Evolutionary conservation across 805 yeast genomes (phyloP).

Genomic region (Suhomyces sp.): DNA sequence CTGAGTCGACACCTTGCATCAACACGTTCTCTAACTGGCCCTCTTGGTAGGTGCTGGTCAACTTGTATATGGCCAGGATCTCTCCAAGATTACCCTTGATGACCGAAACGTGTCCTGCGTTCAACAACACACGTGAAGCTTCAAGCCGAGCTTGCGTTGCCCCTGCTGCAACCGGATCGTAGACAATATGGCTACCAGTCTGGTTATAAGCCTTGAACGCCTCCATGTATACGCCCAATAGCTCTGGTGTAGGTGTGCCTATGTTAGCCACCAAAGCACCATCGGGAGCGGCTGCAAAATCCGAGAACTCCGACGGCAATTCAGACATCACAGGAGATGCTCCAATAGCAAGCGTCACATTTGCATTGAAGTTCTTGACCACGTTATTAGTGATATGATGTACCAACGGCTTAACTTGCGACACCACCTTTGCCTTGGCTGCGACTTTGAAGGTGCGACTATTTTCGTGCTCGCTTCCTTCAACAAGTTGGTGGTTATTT

Average conservation of each 20-base stretch:
- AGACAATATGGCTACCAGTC: constrained; percentile 58
- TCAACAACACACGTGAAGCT: constrained; percentile 48
- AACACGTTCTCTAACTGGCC: neutral
- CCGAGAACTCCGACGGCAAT: constrained; percentile 60
- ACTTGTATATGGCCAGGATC: constrained; percentile 55
- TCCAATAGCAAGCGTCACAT: constrained; percentile 77
- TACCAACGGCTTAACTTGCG: constrained; percentile 51
- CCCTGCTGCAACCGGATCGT: constrained; percentile 94
- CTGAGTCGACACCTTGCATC: constrained; percentile 76
- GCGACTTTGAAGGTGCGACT: constrained; percentile 20
- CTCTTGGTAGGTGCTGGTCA: constrained; percentile 20
- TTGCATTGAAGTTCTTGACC: constrained; percentile 86
- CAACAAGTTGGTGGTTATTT: no score
- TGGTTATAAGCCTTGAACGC: constrained; percentile 62
- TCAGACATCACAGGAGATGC: constrained; percentile 91
- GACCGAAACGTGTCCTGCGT: constrained; percentile 57
- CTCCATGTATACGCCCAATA: constrained; percentile 39
- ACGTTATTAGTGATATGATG: constrained; percentile 89
- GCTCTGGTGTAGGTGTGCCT: constrained; percentile 60
- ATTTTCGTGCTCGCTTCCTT: constrained; percentile 3
- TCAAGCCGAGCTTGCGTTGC: constrained; percentile 61
- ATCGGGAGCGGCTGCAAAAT: constrained; percentile 55
- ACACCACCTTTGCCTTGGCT: neutral
- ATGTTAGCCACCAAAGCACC: constrained; percentile 65
- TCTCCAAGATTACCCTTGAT: constrained; percentile 90